These are phyloP conservation scores for Sicyos edulis DNA, from an alignment of 306 rosid species.

Conservation along the genomic window DNA sequence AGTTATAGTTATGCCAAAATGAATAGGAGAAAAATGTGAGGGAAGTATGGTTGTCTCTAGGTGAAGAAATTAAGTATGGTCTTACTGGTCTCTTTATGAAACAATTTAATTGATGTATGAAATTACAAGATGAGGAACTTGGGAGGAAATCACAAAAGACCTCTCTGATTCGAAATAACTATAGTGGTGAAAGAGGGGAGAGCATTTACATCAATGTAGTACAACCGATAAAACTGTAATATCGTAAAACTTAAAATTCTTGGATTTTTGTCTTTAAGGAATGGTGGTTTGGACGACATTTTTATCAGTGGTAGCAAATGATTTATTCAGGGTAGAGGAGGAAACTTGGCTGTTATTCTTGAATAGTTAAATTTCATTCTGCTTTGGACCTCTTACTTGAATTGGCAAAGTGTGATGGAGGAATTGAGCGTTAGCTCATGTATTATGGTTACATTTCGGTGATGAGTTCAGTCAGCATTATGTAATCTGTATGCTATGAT, in stretches of 20 bases:
- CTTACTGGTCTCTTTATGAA: not conserved
- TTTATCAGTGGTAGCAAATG: conserved; percentile 3
- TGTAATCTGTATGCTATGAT: not conserved
- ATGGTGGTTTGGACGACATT: no score
- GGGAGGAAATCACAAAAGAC: no score
- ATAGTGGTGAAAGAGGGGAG: no score
- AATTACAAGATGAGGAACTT: no score
- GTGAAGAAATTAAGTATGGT: conserved; percentile 1
- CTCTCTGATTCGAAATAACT: no score
- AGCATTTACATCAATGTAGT: no score
- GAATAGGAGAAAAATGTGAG: not conserved
- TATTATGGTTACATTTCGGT: not conserved
- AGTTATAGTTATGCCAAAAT: not conserved
- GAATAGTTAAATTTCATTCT: not conserved
- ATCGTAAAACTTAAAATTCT: no score
- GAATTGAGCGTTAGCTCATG: not conserved
- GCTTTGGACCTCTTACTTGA: not conserved
- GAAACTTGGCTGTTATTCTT: not conserved
- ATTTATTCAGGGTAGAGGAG: not conserved
- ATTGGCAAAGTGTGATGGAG: not conserved
- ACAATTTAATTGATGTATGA: no score
- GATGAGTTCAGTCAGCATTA: not conserved
- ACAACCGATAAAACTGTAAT: no score
- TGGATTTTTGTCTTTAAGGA: no score
- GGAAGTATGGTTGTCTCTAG: not conserved